Evolutionary conservation across 2,329 filamentous ascomycete species (phyloP).

Genomic region (Aureobasidium lini): DNA sequence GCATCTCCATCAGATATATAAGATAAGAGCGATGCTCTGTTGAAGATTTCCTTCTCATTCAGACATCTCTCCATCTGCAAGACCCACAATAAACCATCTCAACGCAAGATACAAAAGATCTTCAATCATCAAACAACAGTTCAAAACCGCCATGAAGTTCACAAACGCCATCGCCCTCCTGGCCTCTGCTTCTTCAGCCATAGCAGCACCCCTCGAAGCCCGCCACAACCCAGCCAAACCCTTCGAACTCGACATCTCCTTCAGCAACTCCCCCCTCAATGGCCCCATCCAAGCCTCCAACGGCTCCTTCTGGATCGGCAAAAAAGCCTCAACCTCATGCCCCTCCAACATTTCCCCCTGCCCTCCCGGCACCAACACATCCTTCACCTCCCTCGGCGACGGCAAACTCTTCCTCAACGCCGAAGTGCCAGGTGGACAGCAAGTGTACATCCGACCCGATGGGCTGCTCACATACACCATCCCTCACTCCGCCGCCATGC

Average conservation of each 20-base stretch:
- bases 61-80: neutral
- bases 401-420: constrained; percentile 19
- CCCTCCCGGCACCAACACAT: constrained; percentile 18
- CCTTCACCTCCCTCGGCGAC: constrained; percentile 15
- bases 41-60: neutral
- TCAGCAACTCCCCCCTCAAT: constrained; percentile 11
- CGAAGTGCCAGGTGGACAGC: constrained; percentile 25
- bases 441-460: constrained; percentile 25
- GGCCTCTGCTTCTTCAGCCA: neutral
- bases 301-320: constrained; percentile 25
- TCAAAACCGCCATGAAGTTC: neutral
- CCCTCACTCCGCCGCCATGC: constrained; percentile 22
- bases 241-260: constrained; percentile 12
- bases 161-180: neutral
- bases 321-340: constrained; percentile 24
- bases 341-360: constrained; percentile 20
- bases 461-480: constrained; percentile 25
- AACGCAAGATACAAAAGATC: neutral
- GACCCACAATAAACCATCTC: neutral
- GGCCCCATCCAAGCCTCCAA: constrained; percentile 20
- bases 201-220: constrained; percentile 9
- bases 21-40: neutral
- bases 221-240: constrained; percentile 6
- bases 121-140: neutral
- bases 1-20: neutral